These are phyloP conservation scores for Pythium folliculosum DNA, from an alignment of 352 stramenopile genomes.

Conservation along the genomic window DNA sequence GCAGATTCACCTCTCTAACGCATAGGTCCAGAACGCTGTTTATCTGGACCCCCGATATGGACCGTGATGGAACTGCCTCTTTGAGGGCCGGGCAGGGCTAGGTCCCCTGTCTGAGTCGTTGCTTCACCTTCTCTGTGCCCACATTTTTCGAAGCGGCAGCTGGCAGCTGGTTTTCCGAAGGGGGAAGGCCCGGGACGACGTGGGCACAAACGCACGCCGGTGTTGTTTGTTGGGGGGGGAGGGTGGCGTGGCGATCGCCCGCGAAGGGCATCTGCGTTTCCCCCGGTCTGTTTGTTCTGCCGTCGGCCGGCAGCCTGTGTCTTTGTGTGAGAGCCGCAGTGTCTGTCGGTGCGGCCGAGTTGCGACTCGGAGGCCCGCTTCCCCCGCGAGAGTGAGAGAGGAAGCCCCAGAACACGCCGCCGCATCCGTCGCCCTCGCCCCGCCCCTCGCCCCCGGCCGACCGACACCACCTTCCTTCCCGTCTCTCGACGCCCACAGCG, in stretches of 20 bases:
- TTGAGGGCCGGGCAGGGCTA: slow-evolving; percentile 20
- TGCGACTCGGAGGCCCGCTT: neutral
- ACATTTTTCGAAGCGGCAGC: slow-evolving; percentile 35
- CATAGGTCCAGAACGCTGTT: neutral
- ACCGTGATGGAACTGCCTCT: slow-evolving; percentile 28
- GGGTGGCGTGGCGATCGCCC: neutral
- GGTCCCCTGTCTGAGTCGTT: slow-evolving; percentile 27
- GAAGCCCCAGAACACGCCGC: neutral
- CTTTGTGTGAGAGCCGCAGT: too few relatives aligned
- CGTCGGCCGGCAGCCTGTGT: too few relatives aligned
- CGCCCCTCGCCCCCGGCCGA: neutral
- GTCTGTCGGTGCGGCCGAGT: neutral
- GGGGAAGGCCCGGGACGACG: slow-evolving; percentile 3
- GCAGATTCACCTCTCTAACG: too few relatives aligned
- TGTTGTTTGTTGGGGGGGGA: too few relatives aligned
- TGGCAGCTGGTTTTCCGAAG: slow-evolving; percentile 12
- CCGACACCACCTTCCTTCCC: neutral
- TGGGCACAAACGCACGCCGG: slow-evolving; percentile 20
- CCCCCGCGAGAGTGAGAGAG: neutral
- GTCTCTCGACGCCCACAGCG: too few relatives aligned
- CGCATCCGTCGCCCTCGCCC: too few relatives aligned
- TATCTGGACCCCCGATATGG: slow-evolving; percentile 18
- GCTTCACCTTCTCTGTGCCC: slow-evolving; percentile 29
- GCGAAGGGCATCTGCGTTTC: neutral
- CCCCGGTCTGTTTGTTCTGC: neutral